Conservation (phyloP, 2,329 filamentous ascomycete species). For the Trichoderma atrobrunneum region DNA sequence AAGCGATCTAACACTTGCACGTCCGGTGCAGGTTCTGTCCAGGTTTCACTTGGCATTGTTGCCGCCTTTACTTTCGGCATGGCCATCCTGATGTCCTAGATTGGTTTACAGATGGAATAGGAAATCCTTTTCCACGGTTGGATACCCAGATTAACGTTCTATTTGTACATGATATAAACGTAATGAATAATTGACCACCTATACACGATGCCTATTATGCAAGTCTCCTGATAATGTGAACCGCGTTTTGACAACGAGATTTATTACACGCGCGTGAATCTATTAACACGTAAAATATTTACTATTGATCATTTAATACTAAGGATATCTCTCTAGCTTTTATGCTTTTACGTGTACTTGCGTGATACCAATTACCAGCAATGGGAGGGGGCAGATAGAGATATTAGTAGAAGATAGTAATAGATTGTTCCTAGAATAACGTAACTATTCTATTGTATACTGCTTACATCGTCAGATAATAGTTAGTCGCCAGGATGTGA, state of each 20-base stretch:
- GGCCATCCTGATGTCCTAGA: slow-evolving; percentile 8
- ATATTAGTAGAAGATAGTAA: too few relatives aligned
- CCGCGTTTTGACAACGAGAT: fast-evolving
- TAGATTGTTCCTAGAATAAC: too few relatives aligned
- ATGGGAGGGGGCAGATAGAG: too few relatives aligned
- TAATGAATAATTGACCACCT: not conserved
- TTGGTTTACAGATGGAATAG: not conserved
- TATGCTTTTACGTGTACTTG: too few relatives aligned
- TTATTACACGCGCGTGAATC: not conserved
- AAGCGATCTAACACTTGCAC: slow-evolving; percentile 5
- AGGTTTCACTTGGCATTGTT: slow-evolving; percentile 7
- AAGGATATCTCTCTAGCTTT: too few relatives aligned
- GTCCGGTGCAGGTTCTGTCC: slow-evolving; percentile 7
- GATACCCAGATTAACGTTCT: not conserved
- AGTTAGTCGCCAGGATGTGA: too few relatives aligned
- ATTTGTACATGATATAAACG: not conserved
- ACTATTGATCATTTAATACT: too few relatives aligned
- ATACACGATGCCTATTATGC: not conserved
- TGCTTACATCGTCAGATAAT: too few relatives aligned
- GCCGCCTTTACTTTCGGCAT: slow-evolving; percentile 12
- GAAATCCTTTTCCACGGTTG: not conserved
- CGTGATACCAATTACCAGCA: too few relatives aligned
- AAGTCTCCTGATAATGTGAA: not conserved
- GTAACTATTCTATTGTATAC: too few relatives aligned
- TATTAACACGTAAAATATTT: too few relatives aligned